Base-by-base conservation (phyloP, 1,284 basidiomycete species). In the Ustilago loliicola region DNA sequence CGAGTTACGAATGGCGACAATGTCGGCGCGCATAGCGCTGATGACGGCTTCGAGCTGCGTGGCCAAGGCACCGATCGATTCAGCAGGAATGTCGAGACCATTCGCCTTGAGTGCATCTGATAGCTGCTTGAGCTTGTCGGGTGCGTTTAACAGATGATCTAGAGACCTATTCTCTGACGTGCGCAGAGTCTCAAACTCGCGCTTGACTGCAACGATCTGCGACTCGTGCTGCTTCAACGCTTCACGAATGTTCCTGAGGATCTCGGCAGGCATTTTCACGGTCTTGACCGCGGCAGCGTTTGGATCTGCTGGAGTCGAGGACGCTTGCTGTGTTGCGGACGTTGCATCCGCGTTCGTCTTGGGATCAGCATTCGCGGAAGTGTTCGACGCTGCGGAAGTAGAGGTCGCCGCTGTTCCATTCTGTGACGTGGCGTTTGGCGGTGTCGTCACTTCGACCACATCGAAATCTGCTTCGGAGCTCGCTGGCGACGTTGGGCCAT, bases 61-160 rank as follows among this genome's bases (percentile, higher is more conserved):
- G 9, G 50, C 50, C 13, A 45, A n/a, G 7, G 30, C 51, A 19
- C 19, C 30, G 13, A 40, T 11, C 7, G 10, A 38, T 3, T 8
- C 7, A 2, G 23, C 17, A 10, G 40, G 29, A 7, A 29, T 25
- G 47, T 25, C 40, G 13, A 65, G 48, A 1, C 66, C 66, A 7
- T 58, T 60, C 17, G 29, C 27, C 29, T 55, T 50, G 34, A 72
- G 63, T 3, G 51, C 59, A 8, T 30, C n/a, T 3, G 54, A 19
- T 15, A 72, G 64, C 19, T 50, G 60, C 59, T 66, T 50, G 21
- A 66, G 27, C 52, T 62, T 42, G 13, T 63, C 61, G 10, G 56
- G 61, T 6, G 70, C 66, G n/a, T n/a, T 21, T 36, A 72, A n/a
- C 21, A 63, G 36, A 19, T 32, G 21, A 36, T 29, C 42, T 21